A percentile compares a stretch with the other conserved stretches of the same genome.
Evolutionary conservation across 371 early-diverging fungal genomes (phyloP).

Genomic region (Mortierella sp.): DNA sequence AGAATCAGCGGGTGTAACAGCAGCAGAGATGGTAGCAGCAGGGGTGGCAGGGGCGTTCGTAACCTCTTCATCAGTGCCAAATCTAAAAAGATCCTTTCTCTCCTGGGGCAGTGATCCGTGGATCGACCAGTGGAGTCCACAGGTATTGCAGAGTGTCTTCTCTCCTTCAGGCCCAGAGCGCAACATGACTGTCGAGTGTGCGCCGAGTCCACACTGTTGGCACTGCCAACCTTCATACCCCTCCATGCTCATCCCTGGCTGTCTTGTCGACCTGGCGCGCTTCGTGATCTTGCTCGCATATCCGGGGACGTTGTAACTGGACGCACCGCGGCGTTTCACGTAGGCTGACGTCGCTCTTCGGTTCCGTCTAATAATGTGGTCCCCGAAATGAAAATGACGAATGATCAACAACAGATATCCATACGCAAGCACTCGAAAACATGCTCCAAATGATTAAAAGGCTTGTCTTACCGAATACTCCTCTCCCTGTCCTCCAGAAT

Average conservation of each 20-base stretch:
- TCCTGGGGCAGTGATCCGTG: conserved; percentile 65
- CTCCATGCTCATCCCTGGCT: conserved; percentile 17
- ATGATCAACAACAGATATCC: background rate
- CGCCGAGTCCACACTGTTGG: conserved; percentile 47
- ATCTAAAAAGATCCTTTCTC: conserved; percentile 63
- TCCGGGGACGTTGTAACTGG: conserved; percentile 6
- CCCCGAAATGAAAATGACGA: too few species aligned
- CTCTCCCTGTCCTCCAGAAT: conserved; percentile 84
- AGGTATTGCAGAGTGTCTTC: conserved; percentile 69
- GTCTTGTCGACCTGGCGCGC: conserved; percentile 21
- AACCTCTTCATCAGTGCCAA: conserved; percentile 1
- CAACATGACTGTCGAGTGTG: conserved; percentile 38
- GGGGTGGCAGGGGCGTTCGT: background rate
- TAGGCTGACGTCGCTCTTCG: conserved; percentile 53
- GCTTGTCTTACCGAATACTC: conserved; percentile 78
- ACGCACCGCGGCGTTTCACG: conserved; percentile 29
- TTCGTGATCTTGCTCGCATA: conserved; percentile 23
- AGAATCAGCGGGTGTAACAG: background rate
- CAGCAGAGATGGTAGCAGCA: background rate
- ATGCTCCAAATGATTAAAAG: conserved; percentile 1
- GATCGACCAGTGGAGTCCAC: conserved; percentile 65
- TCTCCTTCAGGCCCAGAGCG: conserved; percentile 47
- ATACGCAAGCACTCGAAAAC: conserved; percentile 25
- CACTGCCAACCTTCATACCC: conserved; percentile 40
- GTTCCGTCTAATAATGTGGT: conserved; percentile 41